Conservation (phyloP, 139 green algal genomes). For the Tetradesmus obliquus region DNA sequence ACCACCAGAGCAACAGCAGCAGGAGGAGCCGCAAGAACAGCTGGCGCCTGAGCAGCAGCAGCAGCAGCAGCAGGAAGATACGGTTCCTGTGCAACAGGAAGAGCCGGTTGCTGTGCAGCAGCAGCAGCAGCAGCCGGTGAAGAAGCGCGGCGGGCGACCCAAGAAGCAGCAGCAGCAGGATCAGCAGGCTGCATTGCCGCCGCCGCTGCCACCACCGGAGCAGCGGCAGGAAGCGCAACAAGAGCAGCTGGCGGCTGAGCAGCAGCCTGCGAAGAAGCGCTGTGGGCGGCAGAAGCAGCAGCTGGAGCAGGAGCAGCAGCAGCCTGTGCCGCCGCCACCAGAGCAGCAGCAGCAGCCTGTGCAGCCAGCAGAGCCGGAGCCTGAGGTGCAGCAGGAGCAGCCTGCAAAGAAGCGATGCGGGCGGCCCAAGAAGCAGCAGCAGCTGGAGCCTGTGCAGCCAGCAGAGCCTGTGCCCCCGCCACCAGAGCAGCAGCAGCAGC, state of each 20-base stretch:
- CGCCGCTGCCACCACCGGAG: background rate
- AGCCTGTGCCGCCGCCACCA: background rate
- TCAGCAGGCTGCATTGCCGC: background rate
- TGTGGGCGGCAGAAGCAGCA: conserved; percentile 9
- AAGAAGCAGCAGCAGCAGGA: background rate
- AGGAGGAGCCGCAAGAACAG: background rate
- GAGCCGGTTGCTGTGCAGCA: background rate
- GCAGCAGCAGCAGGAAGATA: background rate
- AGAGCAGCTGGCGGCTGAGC: background rate
- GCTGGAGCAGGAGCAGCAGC: conserved; percentile 10
- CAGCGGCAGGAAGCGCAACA: background rate
- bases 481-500: conserved; percentile 20
- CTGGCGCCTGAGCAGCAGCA: background rate
- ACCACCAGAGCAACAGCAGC: background rate
- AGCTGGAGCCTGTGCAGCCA: conserved; percentile 14
- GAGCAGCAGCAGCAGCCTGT: background rate
- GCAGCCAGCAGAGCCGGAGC: background rate
- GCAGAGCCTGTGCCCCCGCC: background rate
- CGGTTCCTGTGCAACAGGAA: background rate
- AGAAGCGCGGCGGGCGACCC: background rate
- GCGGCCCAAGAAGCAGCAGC: background rate
- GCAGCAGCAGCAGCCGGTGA: background rate
- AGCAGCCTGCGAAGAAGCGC: background rate
- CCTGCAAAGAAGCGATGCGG: background rate
- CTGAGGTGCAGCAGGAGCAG: background rate